Conservation (phyloP, 306 rosid species). For the Carpinus fangiana region DNA sequence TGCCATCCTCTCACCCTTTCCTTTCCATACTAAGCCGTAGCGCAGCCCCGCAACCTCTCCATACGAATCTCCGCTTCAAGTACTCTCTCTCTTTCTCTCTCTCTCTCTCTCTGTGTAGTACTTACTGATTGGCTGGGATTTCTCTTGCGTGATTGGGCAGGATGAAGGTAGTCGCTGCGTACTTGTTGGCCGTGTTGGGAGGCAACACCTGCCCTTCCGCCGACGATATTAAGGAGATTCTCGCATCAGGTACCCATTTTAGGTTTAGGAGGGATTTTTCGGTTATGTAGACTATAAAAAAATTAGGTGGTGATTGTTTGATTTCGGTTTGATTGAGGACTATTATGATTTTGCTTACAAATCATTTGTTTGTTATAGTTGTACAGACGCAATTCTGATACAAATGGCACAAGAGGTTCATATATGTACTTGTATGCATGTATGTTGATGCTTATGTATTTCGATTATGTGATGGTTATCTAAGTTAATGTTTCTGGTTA, state of each 20-base stretch:
- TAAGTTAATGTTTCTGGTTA: neutral
- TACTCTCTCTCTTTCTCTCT: neutral
- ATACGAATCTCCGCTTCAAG: neutral
- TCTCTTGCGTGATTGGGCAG: slow-evolving; percentile 33
- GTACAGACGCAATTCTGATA: neutral
- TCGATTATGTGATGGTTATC: neutral
- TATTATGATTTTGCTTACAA: neutral
- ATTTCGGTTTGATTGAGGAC: neutral
- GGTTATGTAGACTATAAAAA: neutral
- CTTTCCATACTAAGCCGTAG: slow-evolving; percentile 21
- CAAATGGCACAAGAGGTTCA: neutral
- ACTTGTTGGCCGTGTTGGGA: slow-evolving; percentile 76
- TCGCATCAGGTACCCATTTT: slow-evolving; percentile 44
- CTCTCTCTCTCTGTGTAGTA: neutral
- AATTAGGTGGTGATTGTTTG: neutral
- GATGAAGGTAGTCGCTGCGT: slow-evolving; percentile 76
- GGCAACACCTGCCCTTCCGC: slow-evolving; percentile 59
- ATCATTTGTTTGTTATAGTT: neutral
- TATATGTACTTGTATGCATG: neutral
- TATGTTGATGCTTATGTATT: neutral
- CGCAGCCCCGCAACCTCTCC: neutral
- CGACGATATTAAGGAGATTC: slow-evolving; percentile 54
- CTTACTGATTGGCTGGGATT: slow-evolving; percentile 5
- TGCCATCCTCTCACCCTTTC: neutral
- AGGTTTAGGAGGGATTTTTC: no score